Conservation (phyloP, 331 rosid species). For the Dryas integrifolia region DNA sequence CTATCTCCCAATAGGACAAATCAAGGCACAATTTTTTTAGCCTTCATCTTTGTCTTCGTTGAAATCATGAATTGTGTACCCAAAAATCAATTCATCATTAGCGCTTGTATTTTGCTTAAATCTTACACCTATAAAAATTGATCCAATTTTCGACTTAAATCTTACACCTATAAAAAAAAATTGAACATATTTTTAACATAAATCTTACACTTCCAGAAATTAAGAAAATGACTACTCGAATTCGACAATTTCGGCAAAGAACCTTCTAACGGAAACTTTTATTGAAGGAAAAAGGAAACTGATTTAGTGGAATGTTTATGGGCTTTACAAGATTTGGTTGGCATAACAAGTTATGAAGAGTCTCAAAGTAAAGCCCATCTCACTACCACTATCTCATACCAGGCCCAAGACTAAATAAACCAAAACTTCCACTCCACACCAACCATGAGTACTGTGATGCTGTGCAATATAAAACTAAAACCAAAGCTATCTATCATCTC, state of each 20-base stretch:
- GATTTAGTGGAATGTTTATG: not conserved
- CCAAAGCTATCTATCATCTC: slow-evolving; percentile 1
- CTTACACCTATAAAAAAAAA: too few species aligned
- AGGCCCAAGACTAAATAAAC: not conserved
- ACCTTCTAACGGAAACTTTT: too few species aligned
- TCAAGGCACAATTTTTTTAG: not conserved
- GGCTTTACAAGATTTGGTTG: not conserved
- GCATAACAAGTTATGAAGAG: too few species aligned
- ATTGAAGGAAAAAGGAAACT: too few species aligned
- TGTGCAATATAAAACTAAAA: not conserved
- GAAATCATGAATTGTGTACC: not conserved
- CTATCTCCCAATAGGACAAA: not conserved
- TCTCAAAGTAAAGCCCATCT: not conserved
- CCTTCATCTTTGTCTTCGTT: not conserved
- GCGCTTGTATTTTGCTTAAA: not conserved
- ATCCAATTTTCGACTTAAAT: not conserved
- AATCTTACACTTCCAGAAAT: too few species aligned
- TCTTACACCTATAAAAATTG: not conserved
- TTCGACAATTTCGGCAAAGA: too few species aligned
- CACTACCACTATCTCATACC: not conserved
- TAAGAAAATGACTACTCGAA: too few species aligned
- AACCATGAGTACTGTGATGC: not conserved
- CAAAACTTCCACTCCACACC: not conserved
- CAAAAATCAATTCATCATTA: not conserved
- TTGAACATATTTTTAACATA: too few species aligned